Percentiles rank a stretch among this genome's conserved stretches.
Evolutionary conservation across 176 grass and related monocot species (phyloP).

Genomic region (Oropetium thomaeum): DNA sequence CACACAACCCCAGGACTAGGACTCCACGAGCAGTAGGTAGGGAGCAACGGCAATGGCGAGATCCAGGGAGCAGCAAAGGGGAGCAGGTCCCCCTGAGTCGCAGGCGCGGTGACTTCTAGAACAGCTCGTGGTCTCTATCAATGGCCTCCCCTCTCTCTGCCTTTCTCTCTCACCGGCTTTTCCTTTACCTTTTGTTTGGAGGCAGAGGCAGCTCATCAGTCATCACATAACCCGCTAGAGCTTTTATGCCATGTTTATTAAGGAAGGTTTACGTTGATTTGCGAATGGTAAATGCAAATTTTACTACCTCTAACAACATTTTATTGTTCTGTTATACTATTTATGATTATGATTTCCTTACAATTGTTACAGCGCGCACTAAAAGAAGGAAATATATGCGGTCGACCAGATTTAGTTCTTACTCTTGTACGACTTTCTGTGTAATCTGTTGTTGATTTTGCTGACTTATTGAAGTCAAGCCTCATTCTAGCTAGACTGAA

Average conservation of each 20-base stretch:
- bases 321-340: not conserved
- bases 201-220: conserved; percentile 29
- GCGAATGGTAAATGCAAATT: not conserved
- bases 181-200: conserved; percentile 35
- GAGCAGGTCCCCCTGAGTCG: conserved; percentile 27
- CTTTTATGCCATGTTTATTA: conserved; percentile 41
- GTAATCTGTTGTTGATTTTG: no score
- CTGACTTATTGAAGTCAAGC: no score
- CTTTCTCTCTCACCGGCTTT: not conserved
- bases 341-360: not conserved
- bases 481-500: no score
- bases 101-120: conserved; percentile 50
- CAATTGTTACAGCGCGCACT: not conserved
- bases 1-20: not conserved
- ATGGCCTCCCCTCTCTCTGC: conserved; percentile 15
- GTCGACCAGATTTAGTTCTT: no score
- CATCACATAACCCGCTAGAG: conserved; percentile 12
- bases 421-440: no score
- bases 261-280: not conserved
- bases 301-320: not conserved
- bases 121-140: conserved; percentile 67
- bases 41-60: conserved; percentile 41
- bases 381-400: no score
- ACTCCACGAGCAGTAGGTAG: conserved; percentile 28
- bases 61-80: conserved; percentile 39